Percentiles rank a stretch among this genome's conserved stretches.
Evolutionary conservation across 75 land plant genomes (phyloP).

Genomic region (Azolla pinnata): DNA sequence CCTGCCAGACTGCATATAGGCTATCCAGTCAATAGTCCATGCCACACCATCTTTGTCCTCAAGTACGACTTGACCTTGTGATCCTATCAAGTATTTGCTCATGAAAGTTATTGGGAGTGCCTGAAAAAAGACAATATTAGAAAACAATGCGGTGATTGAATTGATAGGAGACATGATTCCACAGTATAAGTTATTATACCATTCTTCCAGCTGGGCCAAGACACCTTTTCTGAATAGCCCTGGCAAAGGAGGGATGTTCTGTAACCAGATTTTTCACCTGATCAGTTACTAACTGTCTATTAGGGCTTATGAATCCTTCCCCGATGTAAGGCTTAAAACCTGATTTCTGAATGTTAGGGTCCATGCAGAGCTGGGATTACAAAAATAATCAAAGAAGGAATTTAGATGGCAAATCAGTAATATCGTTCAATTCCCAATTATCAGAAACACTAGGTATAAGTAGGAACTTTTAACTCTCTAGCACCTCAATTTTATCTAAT

Average conservation of each 20-base stretch:
- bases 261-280: conserved; percentile 13
- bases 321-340: conserved; percentile 18
- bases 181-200: too few relatives aligned
- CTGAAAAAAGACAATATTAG: conserved; percentile 15
- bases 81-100: conserved; percentile 18
- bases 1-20: conserved; percentile 23
- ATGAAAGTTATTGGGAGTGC: conserved; percentile 22
- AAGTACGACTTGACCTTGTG: conserved; percentile 14
- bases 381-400: too few relatives aligned
- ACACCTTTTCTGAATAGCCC: conserved; percentile 19
- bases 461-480: too few relatives aligned
- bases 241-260: conserved; percentile 23
- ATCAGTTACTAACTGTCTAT: conserved; percentile 14
- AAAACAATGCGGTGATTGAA: neutral
- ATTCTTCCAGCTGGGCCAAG: conserved; percentile 22
- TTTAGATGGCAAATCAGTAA: too few relatives aligned
- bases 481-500: too few relatives aligned
- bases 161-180: too few relatives aligned
- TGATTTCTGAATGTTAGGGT: neutral
- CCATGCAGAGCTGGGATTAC: too few relatives aligned
- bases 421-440: too few relatives aligned
- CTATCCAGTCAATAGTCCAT: conserved; percentile 19
- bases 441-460: too few relatives aligned
- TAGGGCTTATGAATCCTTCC: conserved; percentile 21
- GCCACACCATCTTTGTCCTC: conserved; percentile 11